Evolutionary conservation across 179 eudicot species (phyloP), one percentile per base, ranked within the genome.

Genomic region (Corrigiola litoralis): DNA sequence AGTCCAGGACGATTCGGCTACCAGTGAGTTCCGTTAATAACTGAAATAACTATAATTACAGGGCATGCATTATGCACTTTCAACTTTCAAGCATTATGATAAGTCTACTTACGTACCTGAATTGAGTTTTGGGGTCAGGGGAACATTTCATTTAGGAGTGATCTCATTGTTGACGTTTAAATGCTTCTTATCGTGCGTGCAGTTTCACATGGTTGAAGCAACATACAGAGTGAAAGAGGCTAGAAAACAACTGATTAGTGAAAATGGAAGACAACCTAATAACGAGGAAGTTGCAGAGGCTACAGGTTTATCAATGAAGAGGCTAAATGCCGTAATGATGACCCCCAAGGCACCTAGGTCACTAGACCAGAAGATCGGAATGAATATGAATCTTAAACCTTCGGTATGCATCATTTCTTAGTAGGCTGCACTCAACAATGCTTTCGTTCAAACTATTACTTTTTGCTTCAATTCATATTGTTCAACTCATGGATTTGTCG

Each of bases 171-270:
- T 42, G 6, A 61, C 9, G 17, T 0, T 55, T 33, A 50, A 29
- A 70, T 53, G 41, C 16, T 58, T 38, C 3, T 61, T 25, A 38
- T 53, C 40, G 12, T 18, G 23, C 49, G 65, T 62, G 62, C 94
- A 94, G 97, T 80, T 83, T 68, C 91, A 88, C 84, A 81, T 94
- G 88, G 88, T 88, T 24, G 96, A 88, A 72, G 95, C 91, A 27
- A 72, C 88, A 42, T 88, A 85, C 66, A 84, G 81, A 78, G 96
- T 94, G 47, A 94, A 75, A 72, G 95, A 87, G 67, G 96, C 96
- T 33, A 80, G 72, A 67, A 83, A 82, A 65, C 83, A 86, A 62
- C 52, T 94, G 75, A 81, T 72, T 11, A 71, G 61, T 29, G 86
- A 91, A 73, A 86, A 68, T 34, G 96, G 97, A 66, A 84, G 82